A percentile compares a stretch with the other conserved stretches of the same genome.
phyloP scores from a whole-genome alignment of 179 eudicot species.

The Dionaea muscipula region DNA sequence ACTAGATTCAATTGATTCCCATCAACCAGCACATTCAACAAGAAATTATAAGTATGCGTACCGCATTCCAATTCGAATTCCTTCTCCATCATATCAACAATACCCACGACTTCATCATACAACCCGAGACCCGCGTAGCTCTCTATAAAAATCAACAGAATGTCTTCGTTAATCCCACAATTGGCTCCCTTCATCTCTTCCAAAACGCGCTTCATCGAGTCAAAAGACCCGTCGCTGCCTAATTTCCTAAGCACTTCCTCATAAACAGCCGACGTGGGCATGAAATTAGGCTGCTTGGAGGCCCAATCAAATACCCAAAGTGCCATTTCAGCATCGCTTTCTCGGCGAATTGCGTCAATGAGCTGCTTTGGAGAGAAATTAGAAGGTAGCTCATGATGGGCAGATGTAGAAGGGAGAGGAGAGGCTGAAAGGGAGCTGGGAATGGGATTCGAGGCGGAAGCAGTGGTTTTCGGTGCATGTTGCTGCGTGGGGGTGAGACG shows the following conservation, averaged over 20 bases:
- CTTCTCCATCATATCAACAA: constrained; percentile 58
- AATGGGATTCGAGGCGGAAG: constrained; percentile 18
- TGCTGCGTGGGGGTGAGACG: constrained; percentile 12
- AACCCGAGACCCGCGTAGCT: constrained; percentile 40
- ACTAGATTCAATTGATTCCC: constrained; percentile 63
- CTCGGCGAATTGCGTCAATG: constrained; percentile 40
- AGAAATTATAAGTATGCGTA: constrained; percentile 38
- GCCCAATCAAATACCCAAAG: constrained; percentile 75
- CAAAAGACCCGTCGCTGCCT: constrained; percentile 57
- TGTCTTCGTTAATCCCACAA: constrained; percentile 44
- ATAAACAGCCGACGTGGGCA: constrained; percentile 46
- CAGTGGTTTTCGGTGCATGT: constrained; percentile 10
- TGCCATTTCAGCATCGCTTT: constrained; percentile 50
- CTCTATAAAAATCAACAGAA: constrained; percentile 61
- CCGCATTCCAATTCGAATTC: constrained; percentile 51
- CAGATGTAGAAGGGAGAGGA: constrained; percentile 7
- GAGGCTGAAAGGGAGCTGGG: constrained; percentile 21
- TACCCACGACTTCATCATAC: constrained; percentile 62
- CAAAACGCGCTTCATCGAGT: constrained; percentile 47
- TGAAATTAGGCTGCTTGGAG: constrained; percentile 59
- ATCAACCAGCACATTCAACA: constrained; percentile 89
- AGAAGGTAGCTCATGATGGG: constrained; percentile 29
- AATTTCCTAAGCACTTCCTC: constrained; percentile 65
- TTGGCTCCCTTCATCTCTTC: constrained; percentile 41
- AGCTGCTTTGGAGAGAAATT: constrained; percentile 58